Evolutionary conservation across 768 basidiomycete species (phyloP), one percentile per base, ranked within the genome.

Genomic region (Tylopilus sp.): DNA sequence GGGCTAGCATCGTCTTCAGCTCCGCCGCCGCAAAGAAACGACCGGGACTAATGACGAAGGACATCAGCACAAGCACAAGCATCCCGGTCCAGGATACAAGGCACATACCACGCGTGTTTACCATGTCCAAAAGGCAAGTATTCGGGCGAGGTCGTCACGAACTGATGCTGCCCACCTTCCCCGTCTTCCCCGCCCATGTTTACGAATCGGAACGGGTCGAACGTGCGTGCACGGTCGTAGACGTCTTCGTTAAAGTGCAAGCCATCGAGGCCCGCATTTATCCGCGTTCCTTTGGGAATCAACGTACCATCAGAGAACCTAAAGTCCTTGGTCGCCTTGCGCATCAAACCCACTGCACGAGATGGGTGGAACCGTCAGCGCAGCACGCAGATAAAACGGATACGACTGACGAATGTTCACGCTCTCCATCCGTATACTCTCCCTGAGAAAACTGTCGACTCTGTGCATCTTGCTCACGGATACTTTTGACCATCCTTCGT

Each of bases 161-260:
- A 67, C 47, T 71, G 71, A 46, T 73, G 60, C 54, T 68, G 72
- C 1, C 47, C 51, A 11, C 48, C 55, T 21, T 74, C 73, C 2
- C 57, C 70, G 1, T 67, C 60, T 28, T 49, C 56, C n/a, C 74
- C 64, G 42, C 67, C 57, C 56, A 71, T 64, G 12, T 69, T 59
- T 0, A 69, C 64, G 57, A 79, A 82, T 9, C 82, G 77, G 63
- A 78, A 79, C 0, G 74, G 75, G 22, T 80, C 69, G 49, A 83
- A 78, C 6, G 44, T 52, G 1, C 65, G n/a, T 0, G 76, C 57
- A 35, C 72, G 63, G 3, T 68, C 53, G 45, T 77, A 75, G 17
- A 55, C 3, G 13, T 20, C 25, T 2, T 40, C 42, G 20, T 66
- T 58, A 3, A n/a, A 20, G 31, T 71, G 70, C 0, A 63, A 25